Percentiles rank a stretch among this genome's conserved stretches.
Conservation (phyloP, 805 yeast genomes). For the Cephaloascus albidus region DNA sequence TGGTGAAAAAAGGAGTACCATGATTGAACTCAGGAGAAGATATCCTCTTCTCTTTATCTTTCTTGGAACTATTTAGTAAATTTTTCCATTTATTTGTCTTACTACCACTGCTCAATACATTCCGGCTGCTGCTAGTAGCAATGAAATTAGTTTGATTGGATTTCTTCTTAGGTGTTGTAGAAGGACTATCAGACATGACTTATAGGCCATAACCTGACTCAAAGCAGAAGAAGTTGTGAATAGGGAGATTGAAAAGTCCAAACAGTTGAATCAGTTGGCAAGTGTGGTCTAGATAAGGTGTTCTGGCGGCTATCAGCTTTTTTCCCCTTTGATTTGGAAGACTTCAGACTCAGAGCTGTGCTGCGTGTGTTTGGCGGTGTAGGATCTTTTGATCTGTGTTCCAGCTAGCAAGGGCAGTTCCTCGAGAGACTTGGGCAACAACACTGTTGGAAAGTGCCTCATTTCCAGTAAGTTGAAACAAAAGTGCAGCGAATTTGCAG, state of each 20-base stretch:
- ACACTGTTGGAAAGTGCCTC: too few relatives aligned
- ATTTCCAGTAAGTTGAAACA: not conserved
- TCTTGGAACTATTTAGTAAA: not conserved
- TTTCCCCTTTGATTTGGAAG: too few relatives aligned
- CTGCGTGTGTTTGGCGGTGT: not conserved
- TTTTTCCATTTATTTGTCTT: not conserved
- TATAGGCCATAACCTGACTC: too few relatives aligned
- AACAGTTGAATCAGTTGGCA: too few relatives aligned
- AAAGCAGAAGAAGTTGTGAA: too few relatives aligned
- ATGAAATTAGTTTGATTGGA: too few relatives aligned
- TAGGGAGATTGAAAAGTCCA: too few relatives aligned
- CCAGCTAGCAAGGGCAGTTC: not conserved
- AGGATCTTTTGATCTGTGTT: not conserved
- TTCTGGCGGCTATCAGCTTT: too few relatives aligned
- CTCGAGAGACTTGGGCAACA: too few relatives aligned
- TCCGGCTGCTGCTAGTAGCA: not conserved
- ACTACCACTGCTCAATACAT: not conserved
- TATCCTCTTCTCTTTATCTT: not conserved
- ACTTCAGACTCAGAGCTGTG: too few relatives aligned
- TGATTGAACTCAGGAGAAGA: not conserved
- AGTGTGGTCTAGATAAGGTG: too few relatives aligned
- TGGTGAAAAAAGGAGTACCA: not conserved
- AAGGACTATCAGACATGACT: not conserved
- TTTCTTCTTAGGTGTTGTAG: not conserved
- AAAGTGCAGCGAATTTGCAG: not conserved